These are phyloP conservation scores for Ramularia collo-cygni DNA, from an alignment of 2,329 filamentous ascomycete species.

Conservation along the genomic window DNA sequence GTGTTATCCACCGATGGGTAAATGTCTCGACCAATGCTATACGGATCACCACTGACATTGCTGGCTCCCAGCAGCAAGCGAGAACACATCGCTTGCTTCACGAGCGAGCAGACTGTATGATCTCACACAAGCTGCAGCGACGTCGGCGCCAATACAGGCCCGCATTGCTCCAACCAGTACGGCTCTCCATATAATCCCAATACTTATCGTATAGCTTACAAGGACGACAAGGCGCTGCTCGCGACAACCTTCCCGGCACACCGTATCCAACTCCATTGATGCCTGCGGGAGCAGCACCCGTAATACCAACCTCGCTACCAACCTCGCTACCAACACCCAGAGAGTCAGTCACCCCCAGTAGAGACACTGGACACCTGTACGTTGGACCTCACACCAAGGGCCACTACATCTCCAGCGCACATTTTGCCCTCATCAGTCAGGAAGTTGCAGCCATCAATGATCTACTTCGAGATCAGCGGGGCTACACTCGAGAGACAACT, in stretches of 20 bases:
- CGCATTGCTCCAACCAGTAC: conserved; percentile 4
- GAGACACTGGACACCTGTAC: conserved; percentile 17
- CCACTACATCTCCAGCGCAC: conserved; percentile 16
- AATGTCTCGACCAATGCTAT: too few relatives aligned
- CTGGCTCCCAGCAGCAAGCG: background rate
- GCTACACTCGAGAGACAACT: conserved; percentile 8
- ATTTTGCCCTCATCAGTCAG: conserved; percentile 17
- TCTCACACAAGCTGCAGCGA: conserved; percentile 11
- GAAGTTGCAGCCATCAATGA: conserved; percentile 19
- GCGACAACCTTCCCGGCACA: too few relatives aligned
- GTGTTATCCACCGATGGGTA: conserved; percentile 12
- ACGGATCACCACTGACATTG: too few relatives aligned
- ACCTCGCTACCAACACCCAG: conserved; percentile 7
- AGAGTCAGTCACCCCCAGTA: conserved; percentile 11
- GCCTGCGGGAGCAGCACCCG: background rate
- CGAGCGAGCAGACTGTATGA: conserved; percentile 16
- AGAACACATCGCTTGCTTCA: conserved; percentile 14
- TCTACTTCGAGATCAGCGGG: conserved; percentile 11
- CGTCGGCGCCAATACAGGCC: background rate
- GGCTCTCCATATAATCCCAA: background rate
- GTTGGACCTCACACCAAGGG: conserved; percentile 19
- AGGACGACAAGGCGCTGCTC: too few relatives aligned
- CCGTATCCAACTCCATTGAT: too few relatives aligned
- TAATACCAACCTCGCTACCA: background rate
- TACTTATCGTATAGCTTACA: background rate